A percentile compares a stretch with the other conserved stretches of the same genome.
Conservation (phyloP, 176 grass and related monocot species). For the Juncus effusus region DNA sequence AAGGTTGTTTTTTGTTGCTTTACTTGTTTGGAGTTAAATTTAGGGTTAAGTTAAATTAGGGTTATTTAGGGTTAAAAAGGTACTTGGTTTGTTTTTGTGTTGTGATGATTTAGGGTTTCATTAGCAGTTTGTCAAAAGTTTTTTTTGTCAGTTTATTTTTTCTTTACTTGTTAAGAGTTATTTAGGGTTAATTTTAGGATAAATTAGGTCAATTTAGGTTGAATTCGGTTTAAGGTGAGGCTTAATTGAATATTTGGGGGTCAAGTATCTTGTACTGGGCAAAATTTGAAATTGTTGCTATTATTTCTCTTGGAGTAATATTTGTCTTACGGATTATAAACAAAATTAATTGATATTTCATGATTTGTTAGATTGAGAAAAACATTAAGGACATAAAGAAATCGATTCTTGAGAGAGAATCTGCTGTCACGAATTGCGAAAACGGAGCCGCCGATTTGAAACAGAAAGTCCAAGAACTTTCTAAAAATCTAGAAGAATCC, state of each 20-base stretch:
- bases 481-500: conserved; percentile 56
- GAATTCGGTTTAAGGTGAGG: neutral
- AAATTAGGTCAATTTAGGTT: neutral
- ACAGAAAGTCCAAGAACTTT: conserved; percentile 60
- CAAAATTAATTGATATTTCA: neutral
- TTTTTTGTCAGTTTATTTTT: neutral
- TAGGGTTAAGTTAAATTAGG: neutral
- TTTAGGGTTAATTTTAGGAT: neutral
- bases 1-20: neutral
- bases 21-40: neutral
- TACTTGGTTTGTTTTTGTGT: conserved; percentile 3
- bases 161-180: neutral
- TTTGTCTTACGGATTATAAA: too few relatives aligned
- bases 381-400: conserved; percentile 85
- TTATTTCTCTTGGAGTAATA: neutral
- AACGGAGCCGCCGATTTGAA: conserved; percentile 67
- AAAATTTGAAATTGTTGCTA: neutral
- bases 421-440: conserved; percentile 67
- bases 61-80: neutral
- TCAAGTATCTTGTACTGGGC: neutral
- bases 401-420: conserved; percentile 61
- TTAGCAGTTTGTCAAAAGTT: neutral
- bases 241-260: neutral
- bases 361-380: conserved; percentile 48
- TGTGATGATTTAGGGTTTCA: neutral